phyloP scores from a whole-genome alignment of 306 rosid genomes.

The Nissolia schottii region DNA sequence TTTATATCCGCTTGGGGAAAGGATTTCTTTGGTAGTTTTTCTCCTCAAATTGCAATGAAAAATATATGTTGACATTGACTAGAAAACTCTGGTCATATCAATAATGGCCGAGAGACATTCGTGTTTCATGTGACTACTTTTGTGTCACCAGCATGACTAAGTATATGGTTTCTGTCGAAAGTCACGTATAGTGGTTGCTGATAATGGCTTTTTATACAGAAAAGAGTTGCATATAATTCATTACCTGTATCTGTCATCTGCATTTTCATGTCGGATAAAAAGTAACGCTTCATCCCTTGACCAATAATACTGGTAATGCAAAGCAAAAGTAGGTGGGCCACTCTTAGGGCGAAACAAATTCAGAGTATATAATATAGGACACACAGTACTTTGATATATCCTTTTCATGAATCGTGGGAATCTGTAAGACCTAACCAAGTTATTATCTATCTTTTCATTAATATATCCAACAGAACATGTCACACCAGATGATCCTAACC shows the following conservation, averaged over 20 bases:
- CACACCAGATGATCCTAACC: no score
- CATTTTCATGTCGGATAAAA: no score
- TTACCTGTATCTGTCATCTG: constrained; percentile 15
- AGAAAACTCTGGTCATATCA: neutral
- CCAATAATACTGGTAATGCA: no score
- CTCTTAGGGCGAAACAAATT: neutral
- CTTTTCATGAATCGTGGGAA: neutral
- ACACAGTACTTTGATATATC: neutral
- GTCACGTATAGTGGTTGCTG: neutral
- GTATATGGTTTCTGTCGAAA: neutral
- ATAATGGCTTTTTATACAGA: neutral
- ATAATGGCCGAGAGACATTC: neutral
- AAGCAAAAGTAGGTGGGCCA: no score
- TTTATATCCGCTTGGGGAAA: no score
- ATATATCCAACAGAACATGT: no score
- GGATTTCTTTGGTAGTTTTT: no score
- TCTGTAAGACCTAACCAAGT: neutral
- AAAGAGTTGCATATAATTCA: neutral
- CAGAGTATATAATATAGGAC: neutral
- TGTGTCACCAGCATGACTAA: neutral
- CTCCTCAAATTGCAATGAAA: no score
- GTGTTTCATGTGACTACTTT: constrained; percentile 1
- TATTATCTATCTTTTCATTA: neutral
- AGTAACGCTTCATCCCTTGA: no score
- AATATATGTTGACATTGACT: neutral